phyloP scores from a whole-genome alignment of 129 eudicot genomes.

The Flaveria bidentis region DNA sequence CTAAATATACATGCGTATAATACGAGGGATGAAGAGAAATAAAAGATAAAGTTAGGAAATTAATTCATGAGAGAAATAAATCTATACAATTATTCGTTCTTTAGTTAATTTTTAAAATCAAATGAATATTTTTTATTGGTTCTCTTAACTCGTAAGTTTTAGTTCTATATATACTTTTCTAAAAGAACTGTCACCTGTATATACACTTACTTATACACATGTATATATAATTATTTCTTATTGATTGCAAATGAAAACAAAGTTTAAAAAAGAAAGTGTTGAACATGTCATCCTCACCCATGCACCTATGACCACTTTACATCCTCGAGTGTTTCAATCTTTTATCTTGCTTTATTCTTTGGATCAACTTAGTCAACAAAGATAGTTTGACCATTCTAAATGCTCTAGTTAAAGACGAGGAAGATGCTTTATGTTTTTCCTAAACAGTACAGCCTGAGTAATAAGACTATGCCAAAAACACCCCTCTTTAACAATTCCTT shows the following conservation, averaged over 20 bases:
- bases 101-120: no score
- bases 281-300: conserved; percentile 27
- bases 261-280: conserved; percentile 19
- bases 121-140: no score
- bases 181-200: not conserved
- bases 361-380: conserved; percentile 36
- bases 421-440: conserved; percentile 31
- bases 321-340: conserved; percentile 24
- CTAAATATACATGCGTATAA: no score
- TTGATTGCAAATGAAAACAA: conserved; percentile 22
- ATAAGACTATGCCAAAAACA: conserved; percentile 27
- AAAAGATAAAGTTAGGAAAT: no score
- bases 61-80: no score
- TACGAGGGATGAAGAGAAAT: no score
- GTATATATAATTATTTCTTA: not conserved
- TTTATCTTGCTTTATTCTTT: conserved; percentile 31
- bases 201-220: not conserved
- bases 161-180: no score
- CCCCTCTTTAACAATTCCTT: conserved; percentile 28
- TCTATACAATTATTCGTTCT: no score
- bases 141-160: no score
- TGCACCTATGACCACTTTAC: conserved; percentile 35
- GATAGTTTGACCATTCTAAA: conserved; percentile 29
- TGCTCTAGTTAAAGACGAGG: conserved; percentile 15
- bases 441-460: conserved; percentile 15